Evolutionary conservation across 1,284 basidiomycete genomes (phyloP), one percentile per base, ranked within the genome.

Genomic region (Ganoderma lucidum): DNA sequence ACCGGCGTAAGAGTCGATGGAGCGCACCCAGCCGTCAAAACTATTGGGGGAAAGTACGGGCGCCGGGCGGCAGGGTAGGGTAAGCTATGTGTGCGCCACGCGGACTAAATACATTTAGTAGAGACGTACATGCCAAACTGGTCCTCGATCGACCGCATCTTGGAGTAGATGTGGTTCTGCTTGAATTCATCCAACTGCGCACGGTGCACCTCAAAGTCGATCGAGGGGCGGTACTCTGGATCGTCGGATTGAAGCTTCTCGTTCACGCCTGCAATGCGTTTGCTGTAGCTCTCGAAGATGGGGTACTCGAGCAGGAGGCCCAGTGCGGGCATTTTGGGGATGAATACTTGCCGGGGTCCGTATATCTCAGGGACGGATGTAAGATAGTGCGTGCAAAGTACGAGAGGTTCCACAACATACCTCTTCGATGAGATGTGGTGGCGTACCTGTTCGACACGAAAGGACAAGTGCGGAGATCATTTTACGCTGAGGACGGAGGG

Each of bases 241-340:
- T 90, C 84, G 28, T 83, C 78, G 37, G 83, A 80, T 44, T 84
- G 76, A 23, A 89, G 78, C 61, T 88, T 87, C 68, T 87, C 83
- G 80, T 95, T 96, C 62, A 86, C 83, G 14, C 83, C 83, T 9
- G 77, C 81, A 73, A 96, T 87, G 68, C 87, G 87, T 67, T 82
- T 81, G 79, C 93, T 95, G 83, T 97, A 97, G 9, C 88, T 89
- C 63, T 90, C 87, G 77, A 96, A 97, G 72, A 97, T 89, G 1
- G 97, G 97, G 75, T 96, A 89, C 81, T 99, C 96, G 45, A 99
- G 89, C n/a, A 99, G 84, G 10, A 99, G 87, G 9, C 98, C 98
- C 23, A 99, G 87, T 0, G 96, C 94, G 15, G 98, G 98, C 82
- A 98, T 98, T 84, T 98, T 99, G 41, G 98, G 98, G 32, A 99